Conservation (phyloP, 352 stramenopile species). For the Pythium plurisporium region DNA sequence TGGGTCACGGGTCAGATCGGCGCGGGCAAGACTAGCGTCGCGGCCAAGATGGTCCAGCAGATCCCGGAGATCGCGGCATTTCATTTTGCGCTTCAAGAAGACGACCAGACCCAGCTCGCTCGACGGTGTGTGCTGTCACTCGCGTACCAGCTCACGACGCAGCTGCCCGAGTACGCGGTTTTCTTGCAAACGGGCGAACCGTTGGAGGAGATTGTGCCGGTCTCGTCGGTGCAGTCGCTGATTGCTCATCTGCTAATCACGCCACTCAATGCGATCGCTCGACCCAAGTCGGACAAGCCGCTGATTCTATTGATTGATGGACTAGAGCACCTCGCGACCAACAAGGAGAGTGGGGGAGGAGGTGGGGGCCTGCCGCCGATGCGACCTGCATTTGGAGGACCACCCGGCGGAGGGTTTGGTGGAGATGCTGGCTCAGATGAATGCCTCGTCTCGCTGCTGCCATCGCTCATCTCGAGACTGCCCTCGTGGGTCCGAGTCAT, state of each 20-base stretch:
- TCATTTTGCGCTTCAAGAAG: slow-evolving; percentile 66
- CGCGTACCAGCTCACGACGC: slow-evolving; percentile 70
- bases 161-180: slow-evolving; percentile 58
- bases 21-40: slow-evolving; percentile 58
- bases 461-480: slow-evolving; percentile 41
- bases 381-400: slow-evolving; percentile 10
- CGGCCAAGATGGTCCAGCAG: slow-evolving; percentile 57
- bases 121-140: slow-evolving; percentile 63
- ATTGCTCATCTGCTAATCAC: slow-evolving; percentile 49
- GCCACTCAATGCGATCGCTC: slow-evolving; percentile 61
- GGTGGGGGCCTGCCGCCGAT: not conserved
- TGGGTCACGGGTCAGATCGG: slow-evolving; percentile 72
- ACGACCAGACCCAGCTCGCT: slow-evolving; percentile 70
- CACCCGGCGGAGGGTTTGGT: not conserved
- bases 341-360: slow-evolving; percentile 1
- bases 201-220: slow-evolving; percentile 66
- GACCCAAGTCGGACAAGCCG: slow-evolving; percentile 41
- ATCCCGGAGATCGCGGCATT: slow-evolving; percentile 71
- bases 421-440: slow-evolving; percentile 25
- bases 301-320: slow-evolving; percentile 66
- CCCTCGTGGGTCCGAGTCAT: slow-evolving; percentile 68
- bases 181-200: slow-evolving; percentile 68
- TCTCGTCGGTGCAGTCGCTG: slow-evolving; percentile 58
- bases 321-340: slow-evolving; percentile 44
- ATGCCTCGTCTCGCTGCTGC: slow-evolving; percentile 56